Conservation (phyloP, 768 basidiomycete species). For the Lentinula raphanica region DNA sequence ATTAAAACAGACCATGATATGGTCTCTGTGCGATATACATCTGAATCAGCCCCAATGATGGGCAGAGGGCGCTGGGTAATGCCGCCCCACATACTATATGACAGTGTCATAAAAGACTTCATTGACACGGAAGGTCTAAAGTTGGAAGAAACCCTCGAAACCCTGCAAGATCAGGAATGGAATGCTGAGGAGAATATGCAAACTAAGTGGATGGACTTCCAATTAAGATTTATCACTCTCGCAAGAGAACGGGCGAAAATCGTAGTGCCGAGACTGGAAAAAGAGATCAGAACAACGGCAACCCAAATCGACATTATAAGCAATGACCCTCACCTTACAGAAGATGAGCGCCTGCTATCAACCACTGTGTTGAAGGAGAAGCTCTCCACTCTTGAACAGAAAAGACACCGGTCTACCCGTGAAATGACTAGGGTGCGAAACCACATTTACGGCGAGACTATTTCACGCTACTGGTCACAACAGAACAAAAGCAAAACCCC, state of each 20-base stretch:
- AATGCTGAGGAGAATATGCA: conserved; percentile 5
- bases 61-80: conserved; percentile 29
- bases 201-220: conserved; percentile 4
- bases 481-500: conserved; percentile 8
- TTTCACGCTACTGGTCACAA: conserved; percentile 17
- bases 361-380: conserved; percentile 3
- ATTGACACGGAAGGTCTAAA: neutral
- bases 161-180: neutral
- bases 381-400: conserved; percentile 3
- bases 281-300: conserved; percentile 3
- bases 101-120: conserved; percentile 12
- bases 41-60: conserved; percentile 17
- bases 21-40: conserved; percentile 18
- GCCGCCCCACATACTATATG: conserved; percentile 16
- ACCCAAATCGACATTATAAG: neutral
- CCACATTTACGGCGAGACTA: conserved; percentile 11
- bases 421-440: conserved; percentile 8
- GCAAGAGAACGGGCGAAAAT: conserved; percentile 11
- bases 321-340: neutral
- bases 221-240: neutral
- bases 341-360: neutral
- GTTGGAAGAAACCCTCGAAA: neutral
- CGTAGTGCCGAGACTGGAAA: conserved; percentile 4
- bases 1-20: no score
- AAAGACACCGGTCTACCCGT: neutral